A percentile compares a stretch with the other conserved stretches of the same genome.
phyloP scores from a whole-genome alignment of 2,329 filamentous ascomycete species.

The Aspergillus clavatus region DNA sequence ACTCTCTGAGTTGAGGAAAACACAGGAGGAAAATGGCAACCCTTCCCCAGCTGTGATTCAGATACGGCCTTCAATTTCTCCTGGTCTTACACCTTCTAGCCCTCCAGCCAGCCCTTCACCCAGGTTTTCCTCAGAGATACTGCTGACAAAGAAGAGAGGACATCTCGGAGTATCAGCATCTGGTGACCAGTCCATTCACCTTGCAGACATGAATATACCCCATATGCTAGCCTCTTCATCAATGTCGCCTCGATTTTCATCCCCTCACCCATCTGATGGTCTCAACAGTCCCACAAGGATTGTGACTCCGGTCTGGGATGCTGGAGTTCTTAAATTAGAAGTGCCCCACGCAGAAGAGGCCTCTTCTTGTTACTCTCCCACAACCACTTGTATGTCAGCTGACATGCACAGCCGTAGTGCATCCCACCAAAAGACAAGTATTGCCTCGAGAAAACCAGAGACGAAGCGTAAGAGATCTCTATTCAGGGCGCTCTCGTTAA shows the following conservation, averaged over 20 bases:
- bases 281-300: neutral
- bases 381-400: conserved; percentile 12
- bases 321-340: conserved; percentile 1
- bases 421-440: neutral
- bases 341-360: conserved; percentile 9
- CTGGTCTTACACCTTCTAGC: conserved; percentile 11
- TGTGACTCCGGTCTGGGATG: conserved; percentile 3
- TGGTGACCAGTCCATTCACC: conserved; percentile 21
- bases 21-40: neutral
- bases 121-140: conserved; percentile 13
- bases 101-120: conserved; percentile 14
- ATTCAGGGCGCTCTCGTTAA: neutral
- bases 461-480: neutral
- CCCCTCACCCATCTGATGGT: conserved; percentile 17
- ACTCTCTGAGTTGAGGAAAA: neutral
- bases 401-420: conserved; percentile 3
- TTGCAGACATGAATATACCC: conserved; percentile 28
- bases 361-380: conserved; percentile 27
- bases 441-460: neutral
- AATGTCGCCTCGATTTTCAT: conserved; percentile 17
- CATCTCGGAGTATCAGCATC: conserved; percentile 9
- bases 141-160: conserved; percentile 22
- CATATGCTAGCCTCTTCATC: conserved; percentile 22
- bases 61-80: neutral
- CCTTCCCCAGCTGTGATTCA: neutral